A percentile compares a stretch with the other conserved stretches of the same genome.
Conservation (phyloP, 2,329 filamentous ascomycete species). For the Cryphonectria japonica region DNA sequence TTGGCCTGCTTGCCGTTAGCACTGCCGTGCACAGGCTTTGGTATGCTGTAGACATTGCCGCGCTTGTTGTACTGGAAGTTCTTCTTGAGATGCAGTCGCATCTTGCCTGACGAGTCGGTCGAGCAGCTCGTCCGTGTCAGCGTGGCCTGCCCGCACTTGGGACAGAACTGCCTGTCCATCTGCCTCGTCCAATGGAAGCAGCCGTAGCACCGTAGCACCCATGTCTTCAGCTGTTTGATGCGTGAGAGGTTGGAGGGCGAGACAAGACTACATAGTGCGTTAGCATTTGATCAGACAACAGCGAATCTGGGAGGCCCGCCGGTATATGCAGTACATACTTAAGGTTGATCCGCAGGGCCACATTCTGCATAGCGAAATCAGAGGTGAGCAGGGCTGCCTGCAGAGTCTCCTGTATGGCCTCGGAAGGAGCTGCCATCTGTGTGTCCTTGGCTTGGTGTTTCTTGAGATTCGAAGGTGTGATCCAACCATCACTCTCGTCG, state of each 20-base stretch:
- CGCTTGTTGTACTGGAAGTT: conserved; percentile 97
- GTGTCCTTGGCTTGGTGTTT: conserved; percentile 75
- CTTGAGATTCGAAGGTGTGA: conserved; percentile 90
- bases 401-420: conserved; percentile 65
- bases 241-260: conserved; percentile 73
- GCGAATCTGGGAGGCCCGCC: neutral
- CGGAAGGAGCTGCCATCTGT: conserved; percentile 49
- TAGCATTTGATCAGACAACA: neutral
- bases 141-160: conserved; percentile 84
- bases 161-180: conserved; percentile 89
- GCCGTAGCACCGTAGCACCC: conserved; percentile 89
- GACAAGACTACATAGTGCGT: conserved; percentile 63
- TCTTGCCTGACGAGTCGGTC: conserved; percentile 78
- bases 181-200: conserved; percentile 87
- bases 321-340: conserved; percentile 34
- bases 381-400: conserved; percentile 91
- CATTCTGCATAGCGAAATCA: conserved; percentile 98
- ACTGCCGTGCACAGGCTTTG: conserved; percentile 83
- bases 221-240: conserved; percentile 84
- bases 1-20: conserved; percentile 74
- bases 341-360: conserved; percentile 91
- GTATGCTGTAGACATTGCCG: conserved; percentile 89
- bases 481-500: conserved; percentile 78
- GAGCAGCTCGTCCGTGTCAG: conserved; percentile 84
- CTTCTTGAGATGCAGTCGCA: conserved; percentile 84